A percentile compares a stretch with the other conserved stretches of the same genome.
These are phyloP conservation scores for Parathielavia hyrcaniae DNA, from an alignment of 495 filamentous ascomycete species.

Conservation along the genomic window DNA sequence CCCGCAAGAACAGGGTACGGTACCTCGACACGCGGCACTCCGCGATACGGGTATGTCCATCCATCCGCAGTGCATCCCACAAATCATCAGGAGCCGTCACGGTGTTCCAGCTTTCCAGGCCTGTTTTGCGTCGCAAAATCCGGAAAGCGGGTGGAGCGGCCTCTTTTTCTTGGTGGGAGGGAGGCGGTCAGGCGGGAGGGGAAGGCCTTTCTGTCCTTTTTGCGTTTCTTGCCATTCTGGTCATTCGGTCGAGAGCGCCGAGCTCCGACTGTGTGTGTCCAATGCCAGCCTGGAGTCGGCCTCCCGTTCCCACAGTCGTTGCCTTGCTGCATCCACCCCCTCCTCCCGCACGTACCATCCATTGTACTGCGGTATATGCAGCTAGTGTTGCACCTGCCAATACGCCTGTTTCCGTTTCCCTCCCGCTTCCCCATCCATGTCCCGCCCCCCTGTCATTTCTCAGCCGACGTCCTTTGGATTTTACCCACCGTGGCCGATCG, in stretches of 20 bases:
- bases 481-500: constrained; percentile 8
- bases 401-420: constrained; percentile 16
- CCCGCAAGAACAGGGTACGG: too few relatives aligned
- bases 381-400: constrained; percentile 6
- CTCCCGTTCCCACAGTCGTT: not conserved
- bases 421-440: constrained; percentile 16
- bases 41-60: too few relatives aligned
- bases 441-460: constrained; percentile 7
- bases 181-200: not conserved
- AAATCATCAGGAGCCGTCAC: too few relatives aligned
- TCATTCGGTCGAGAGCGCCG: constrained; percentile 13
- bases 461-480: constrained; percentile 5
- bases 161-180: not conserved
- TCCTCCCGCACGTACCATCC: not conserved
- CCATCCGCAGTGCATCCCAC: too few relatives aligned
- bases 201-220: not conserved
- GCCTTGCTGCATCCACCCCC: not conserved
- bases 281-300: not conserved
- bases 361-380: constrained; percentile 3
- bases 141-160: not conserved
- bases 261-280: not conserved
- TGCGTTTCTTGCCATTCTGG: constrained; percentile 6
- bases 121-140: too few relatives aligned
- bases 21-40: too few relatives aligned
- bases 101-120: too few relatives aligned